Percentiles rank a stretch among this genome's conserved stretches.
Conservation (phyloP, 2,329 filamentous ascomycete genomes). For the Colletotrichum nymphaeae region DNA sequence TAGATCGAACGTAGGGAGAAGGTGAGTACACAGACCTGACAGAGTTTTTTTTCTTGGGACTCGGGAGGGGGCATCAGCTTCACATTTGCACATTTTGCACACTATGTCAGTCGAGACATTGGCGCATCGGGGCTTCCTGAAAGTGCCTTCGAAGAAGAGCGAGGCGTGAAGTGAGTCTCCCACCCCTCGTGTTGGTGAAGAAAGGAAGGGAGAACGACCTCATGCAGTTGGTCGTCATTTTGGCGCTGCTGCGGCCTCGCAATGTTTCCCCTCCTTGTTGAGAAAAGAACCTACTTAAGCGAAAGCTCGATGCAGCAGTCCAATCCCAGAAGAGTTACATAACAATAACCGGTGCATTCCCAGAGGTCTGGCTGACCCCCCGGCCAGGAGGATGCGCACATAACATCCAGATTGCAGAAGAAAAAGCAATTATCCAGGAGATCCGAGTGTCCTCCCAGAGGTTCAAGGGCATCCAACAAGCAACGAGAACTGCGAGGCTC, state of each 20-base stretch:
- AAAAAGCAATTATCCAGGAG: constrained; percentile 30
- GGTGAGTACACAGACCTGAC: constrained; percentile 23
- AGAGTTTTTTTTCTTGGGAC: not conserved
- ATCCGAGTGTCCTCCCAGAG: constrained; percentile 21
- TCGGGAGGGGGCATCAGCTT: constrained; percentile 8
- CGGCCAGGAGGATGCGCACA: constrained; percentile 1
- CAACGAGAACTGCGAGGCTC: constrained; percentile 18
- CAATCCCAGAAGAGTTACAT: constrained; percentile 1
- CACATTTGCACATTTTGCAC: not conserved
- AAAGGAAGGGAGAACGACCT: constrained; percentile 23
- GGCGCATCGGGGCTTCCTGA: constrained; percentile 5
- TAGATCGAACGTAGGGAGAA: constrained; percentile 31
- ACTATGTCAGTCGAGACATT: constrained; percentile 24
- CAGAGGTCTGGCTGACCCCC: constrained; percentile 8
- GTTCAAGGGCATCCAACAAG: constrained; percentile 13
- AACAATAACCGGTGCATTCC: constrained; percentile 13
- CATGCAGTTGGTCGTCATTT: constrained; percentile 20
- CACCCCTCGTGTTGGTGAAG: constrained; percentile 32
- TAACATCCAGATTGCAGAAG: constrained; percentile 15
- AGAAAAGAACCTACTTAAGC: constrained; percentile 30
- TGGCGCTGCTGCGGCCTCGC: not conserved
- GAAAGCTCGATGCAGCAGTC: constrained; percentile 1
- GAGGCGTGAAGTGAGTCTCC: not conserved
- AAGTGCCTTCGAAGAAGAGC: constrained; percentile 3
- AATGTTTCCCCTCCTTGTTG: constrained; percentile 28